Percentiles rank a stretch among this genome's conserved stretches.
phyloP scores from a whole-genome alignment of 2,329 filamentous ascomycete genomes.

The Lasiodiplodia theobromae region DNA sequence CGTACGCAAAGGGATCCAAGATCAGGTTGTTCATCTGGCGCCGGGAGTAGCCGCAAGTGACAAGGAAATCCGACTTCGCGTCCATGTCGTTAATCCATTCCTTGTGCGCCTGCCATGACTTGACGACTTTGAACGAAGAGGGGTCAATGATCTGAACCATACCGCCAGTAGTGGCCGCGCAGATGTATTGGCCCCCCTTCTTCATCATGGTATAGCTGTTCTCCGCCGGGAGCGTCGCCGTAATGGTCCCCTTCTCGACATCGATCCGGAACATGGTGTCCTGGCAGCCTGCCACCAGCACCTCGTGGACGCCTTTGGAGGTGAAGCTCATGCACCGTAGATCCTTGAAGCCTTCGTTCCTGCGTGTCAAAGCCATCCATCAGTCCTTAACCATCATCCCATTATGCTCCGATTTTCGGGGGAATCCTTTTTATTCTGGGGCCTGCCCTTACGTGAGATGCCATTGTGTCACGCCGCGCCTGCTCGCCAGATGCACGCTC shows the following conservation, averaged over 20 bases:
- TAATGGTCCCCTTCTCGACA: conserved; percentile 61
- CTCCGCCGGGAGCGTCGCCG: conserved; percentile 67
- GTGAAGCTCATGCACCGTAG: conserved; percentile 96
- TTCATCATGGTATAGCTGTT: conserved; percentile 92
- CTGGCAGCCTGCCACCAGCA: conserved; percentile 88
- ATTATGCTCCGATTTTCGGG: neutral
- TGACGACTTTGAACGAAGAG: conserved; percentile 76
- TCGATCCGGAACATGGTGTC: conserved; percentile 81
- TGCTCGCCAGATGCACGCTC: conserved; percentile 86
- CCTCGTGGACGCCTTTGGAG: conserved; percentile 80
- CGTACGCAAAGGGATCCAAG: conserved; percentile 90
- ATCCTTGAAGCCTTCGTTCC: conserved; percentile 80
- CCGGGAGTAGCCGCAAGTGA: conserved; percentile 92
- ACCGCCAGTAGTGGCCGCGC: conserved; percentile 84
- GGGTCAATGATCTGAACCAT: conserved; percentile 87
- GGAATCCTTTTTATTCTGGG: conserved; percentile 13
- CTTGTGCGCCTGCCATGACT: conserved; percentile 89
- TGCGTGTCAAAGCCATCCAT: conserved; percentile 42
- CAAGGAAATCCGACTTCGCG: conserved; percentile 90
- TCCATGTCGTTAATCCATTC: conserved; percentile 96
- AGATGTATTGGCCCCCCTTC: conserved; percentile 83
- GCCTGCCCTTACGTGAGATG: conserved; percentile 71
- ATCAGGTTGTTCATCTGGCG: conserved; percentile 81
- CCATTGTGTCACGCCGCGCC: conserved; percentile 86
- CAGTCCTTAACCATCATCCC: neutral